Percentiles rank a stretch among this genome's conserved stretches.
These are phyloP conservation scores for Eimeria brunetti DNA, from an alignment of 169 alveolate species.

Conservation along the genomic window DNA sequence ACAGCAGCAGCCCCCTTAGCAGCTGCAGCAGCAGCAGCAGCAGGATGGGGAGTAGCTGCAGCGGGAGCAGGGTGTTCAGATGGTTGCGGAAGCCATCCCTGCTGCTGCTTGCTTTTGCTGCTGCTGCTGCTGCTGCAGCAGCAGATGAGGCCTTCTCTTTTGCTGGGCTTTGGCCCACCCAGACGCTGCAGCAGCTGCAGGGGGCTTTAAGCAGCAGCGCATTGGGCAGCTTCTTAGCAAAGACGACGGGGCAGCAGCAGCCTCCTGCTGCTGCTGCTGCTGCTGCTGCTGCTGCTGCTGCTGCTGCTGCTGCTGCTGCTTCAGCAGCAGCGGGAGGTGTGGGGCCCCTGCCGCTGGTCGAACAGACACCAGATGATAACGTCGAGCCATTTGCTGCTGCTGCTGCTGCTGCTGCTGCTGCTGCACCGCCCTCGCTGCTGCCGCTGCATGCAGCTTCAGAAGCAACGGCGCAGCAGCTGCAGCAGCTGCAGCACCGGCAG, in stretches of 20 bases:
- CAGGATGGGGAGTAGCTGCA: background rate
- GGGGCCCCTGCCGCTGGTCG: too few relatives aligned
- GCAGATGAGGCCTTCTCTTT: conserved; percentile 23
- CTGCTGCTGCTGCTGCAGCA: background rate
- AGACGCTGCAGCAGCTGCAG: conserved; percentile 41
- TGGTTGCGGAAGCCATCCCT: background rate
- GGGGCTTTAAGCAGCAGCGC: background rate
- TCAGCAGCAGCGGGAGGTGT: too few relatives aligned
- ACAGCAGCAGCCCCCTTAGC: background rate
- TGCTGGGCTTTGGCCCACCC: background rate
- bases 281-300: background rate
- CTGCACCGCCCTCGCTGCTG: background rate
- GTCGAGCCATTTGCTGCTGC: background rate
- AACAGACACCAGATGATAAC: background rate
- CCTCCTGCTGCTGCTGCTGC: background rate
- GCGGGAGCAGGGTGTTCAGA: background rate
- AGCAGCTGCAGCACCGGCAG: conserved; percentile 12
- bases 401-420: background rate
- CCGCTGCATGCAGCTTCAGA: background rate
- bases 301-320: background rate
- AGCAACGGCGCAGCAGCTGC: conserved; percentile 9
- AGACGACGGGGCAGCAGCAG: conserved; percentile 1
- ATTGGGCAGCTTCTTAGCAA: background rate
- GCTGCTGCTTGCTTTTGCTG: background rate
- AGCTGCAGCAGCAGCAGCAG: conserved; percentile 6